Evolutionary conservation across 192 early-diverging fungal genomes (phyloP).

Genomic region (Pilaira anomala): DNA sequence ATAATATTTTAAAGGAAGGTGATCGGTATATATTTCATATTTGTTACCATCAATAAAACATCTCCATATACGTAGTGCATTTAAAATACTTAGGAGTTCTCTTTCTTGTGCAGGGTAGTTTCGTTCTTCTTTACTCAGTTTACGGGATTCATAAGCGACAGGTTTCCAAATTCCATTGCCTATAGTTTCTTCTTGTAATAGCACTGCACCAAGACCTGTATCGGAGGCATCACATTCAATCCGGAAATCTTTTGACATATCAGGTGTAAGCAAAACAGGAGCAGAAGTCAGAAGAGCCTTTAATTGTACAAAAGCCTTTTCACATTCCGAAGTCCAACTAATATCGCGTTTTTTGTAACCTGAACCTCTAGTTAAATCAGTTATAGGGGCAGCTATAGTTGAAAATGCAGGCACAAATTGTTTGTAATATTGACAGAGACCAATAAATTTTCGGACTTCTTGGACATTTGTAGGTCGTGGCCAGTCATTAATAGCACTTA

Average conservation of each 20-base stretch:
- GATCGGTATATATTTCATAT: slow-evolving; percentile 4
- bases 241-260: background rate
- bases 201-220: background rate
- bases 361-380: background rate
- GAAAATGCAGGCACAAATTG: slow-evolving; percentile 26
- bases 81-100: slow-evolving; percentile 5
- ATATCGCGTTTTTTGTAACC: background rate
- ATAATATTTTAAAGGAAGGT: slow-evolving; percentile 2
- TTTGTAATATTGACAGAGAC: slow-evolving; percentile 8
- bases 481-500: slow-evolving; percentile 21
- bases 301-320: background rate
- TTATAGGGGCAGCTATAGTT: slow-evolving; percentile 17
- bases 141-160: slow-evolving; percentile 35
- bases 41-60: slow-evolving; percentile 7
- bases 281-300: background rate
- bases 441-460: slow-evolving; percentile 15
- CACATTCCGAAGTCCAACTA: background rate
- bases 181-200: slow-evolving; percentile 5
- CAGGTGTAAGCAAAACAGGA: slow-evolving; percentile 1
- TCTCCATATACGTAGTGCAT: slow-evolving; percentile 13
- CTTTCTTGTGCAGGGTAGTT: slow-evolving; percentile 27
- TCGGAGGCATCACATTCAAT: slow-evolving; percentile 17
- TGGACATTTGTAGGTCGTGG: slow-evolving; percentile 9
- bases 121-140: slow-evolving; percentile 26
- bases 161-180: slow-evolving; percentile 23